Percentiles rank a stretch among this genome's conserved stretches.
These are phyloP conservation scores for Aspergillus arachidicola DNA, from an alignment of 2,329 filamentous ascomycete genomes.

Conservation along the genomic window DNA sequence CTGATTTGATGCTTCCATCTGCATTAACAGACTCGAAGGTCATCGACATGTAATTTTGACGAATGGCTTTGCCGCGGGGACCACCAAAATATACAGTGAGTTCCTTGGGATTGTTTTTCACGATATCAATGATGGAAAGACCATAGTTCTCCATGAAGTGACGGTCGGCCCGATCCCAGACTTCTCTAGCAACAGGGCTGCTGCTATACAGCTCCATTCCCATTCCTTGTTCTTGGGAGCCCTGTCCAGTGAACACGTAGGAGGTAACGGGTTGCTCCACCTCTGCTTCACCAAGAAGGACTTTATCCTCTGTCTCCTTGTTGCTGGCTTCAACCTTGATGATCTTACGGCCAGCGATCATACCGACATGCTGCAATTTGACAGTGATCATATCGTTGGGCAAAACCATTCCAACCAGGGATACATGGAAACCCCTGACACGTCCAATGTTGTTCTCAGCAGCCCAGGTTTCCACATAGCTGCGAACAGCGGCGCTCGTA, in stretches of 20 bases:
- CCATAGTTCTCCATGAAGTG: constrained; percentile 99
- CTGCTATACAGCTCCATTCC: constrained; percentile 97
- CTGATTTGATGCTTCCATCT: constrained; percentile 92
- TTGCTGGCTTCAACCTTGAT: constrained; percentile 98
- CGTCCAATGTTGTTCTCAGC: constrained; percentile 98
- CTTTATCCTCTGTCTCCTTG: constrained; percentile 94
- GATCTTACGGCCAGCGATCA: constrained; percentile 98
- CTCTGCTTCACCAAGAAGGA: constrained; percentile 91
- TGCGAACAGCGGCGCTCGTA: constrained; percentile 93
- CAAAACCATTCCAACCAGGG: constrained; percentile 96
- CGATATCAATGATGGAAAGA: constrained; percentile 97
- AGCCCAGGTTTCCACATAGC: constrained; percentile 96
- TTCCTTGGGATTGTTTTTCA: constrained; percentile 99
- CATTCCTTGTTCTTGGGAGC: constrained; percentile 99
- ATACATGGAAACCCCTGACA: constrained; percentile 95
- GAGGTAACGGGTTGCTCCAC: constrained; percentile 96
- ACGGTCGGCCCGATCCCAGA: constrained; percentile 97
- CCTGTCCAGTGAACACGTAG: constrained; percentile 98
- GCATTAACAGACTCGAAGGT: constrained; percentile 96
- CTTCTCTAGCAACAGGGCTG: constrained; percentile 91
- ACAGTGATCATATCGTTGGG: constrained; percentile 95
- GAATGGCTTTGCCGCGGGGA: constrained; percentile 92
- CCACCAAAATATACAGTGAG: constrained; percentile 98
- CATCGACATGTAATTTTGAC: constrained; percentile 99
- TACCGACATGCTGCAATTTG: constrained; percentile 93